Evolutionary conservation across 495 filamentous ascomycete species (phyloP), one percentile per base, ranked within the genome.

Genomic region (Collariella sp.): DNA sequence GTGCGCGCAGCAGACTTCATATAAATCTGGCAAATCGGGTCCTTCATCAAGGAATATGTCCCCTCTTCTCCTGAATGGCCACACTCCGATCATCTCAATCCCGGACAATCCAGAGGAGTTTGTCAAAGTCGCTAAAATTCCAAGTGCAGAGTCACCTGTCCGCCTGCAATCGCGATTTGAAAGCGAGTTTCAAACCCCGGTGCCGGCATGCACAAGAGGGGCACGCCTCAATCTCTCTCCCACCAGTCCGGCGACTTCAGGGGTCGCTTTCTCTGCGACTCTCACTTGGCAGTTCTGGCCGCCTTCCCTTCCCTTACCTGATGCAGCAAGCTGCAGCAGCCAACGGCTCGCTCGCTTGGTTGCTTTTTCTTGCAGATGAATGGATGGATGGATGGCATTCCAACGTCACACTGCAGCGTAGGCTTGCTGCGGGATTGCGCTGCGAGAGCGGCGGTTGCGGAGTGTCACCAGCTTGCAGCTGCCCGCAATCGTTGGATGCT

Each of bases 101-200:
- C 3, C 16, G 34, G 38, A 24, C n/a, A 38, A 26, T n/a, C 2
- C n/a, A 13, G 29, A 23, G 5, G 16, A 18, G 33, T 38, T 7
- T 6, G 23, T 18, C 41, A 9, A 35, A 35, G 35, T 23, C 26
- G 41, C 40, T 41, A 36, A 41, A 50, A 36, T 40, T 29, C 35
- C 15, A 16, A 41, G 19, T 7, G n/a, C n/a, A n/a, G n/a, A n/a
- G n/a, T n/a, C n/a, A n/a, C n/a, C 23, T 16, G 7, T n/a, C 7
- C 24, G 5, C 12, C 48, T 15, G 39, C 35, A 50, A 22, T 36
- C 40, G 48, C 48, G 31, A 41, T 26, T 22, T 24, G 34, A 49
- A 18, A 50, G 48, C 36, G 48, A 50, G 48, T 50, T 50, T 50
- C 48, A 50, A 22, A 50, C 34, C 35, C 47, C 12, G 48, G 47